Base-by-base conservation (phyloP, 768 basidiomycete species). In the Naganishia kalamii region DNA sequence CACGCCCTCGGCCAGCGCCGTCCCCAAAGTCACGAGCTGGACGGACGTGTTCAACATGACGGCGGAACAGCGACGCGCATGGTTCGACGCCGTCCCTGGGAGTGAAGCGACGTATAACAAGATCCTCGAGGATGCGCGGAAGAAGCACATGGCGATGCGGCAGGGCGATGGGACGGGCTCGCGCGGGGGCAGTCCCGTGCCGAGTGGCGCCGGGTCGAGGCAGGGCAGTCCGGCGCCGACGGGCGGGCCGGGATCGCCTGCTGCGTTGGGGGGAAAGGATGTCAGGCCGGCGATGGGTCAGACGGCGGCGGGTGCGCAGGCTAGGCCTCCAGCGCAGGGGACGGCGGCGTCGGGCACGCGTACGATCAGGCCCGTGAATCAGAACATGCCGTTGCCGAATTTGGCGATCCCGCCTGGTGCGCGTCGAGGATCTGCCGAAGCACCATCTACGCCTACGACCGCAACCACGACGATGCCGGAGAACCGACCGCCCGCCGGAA, bases 1-100 rank as follows among this genome's bases (percentile, higher is more conserved):
- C 11, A 57, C 54, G 15, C 54, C 54, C 8, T 57, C 54, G 25
- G 21, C 54, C 1, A 57, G 21, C 2, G 27, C 23, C 23, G 54
- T 57, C 10, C 54, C 54, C 17, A 57, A 57, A 57, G 54, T 57
- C 13, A 57, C 54, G 35, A 57, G 54, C 37, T 57, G 54, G 54
- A 57, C 54, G 17, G 54, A 57, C 19, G 54, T 57, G 13, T 57
- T 57, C 54, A 57, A 57, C 54, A 57, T 57, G 54, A 57, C 54
- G 4, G 54, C 54, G 11, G 54, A 57, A 27, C 54, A 57, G 25
- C 54, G 54, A 32, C 54, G 54, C 11, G 27, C 54, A 1, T 57
- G 54, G 54, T 57, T 57, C 13, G 54, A 57, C 25, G 54, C 54
- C 4, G 54, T 57, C 17, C 54, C 54, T 1, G 54, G 54, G 11